phyloP scores from a whole-genome alignment of 352 stramenopile genomes.

The Aphanomyces invadans region DNA sequence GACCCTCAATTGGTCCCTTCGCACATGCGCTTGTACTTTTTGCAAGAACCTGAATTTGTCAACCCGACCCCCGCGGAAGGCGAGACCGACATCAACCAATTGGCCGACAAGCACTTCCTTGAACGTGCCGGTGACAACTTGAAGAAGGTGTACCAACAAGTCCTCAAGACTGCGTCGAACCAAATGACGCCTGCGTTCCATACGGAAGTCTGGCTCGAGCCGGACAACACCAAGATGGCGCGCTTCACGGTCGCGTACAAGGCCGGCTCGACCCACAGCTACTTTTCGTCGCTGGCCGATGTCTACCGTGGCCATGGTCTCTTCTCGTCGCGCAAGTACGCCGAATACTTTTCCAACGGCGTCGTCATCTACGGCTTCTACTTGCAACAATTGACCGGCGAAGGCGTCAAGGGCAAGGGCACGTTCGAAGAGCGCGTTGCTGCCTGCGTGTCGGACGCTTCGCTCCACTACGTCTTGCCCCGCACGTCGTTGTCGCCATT shows the following conservation, averaged over 20 bases:
- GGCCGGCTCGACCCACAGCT: slow-evolving; percentile 67
- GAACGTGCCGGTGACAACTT: slow-evolving; percentile 50
- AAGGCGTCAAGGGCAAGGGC: slow-evolving; percentile 38
- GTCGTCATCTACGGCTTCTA: slow-evolving; percentile 82
- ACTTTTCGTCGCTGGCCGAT: slow-evolving; percentile 81
- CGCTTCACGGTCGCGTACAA: slow-evolving; percentile 73
- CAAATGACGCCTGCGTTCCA: slow-evolving; percentile 79
- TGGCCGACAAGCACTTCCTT: slow-evolving; percentile 72
- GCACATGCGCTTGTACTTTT: slow-evolving; percentile 81
- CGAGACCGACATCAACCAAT: slow-evolving; percentile 70
- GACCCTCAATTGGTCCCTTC: slow-evolving; percentile 60
- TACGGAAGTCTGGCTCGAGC: slow-evolving; percentile 66
- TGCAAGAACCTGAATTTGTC: slow-evolving; percentile 63
- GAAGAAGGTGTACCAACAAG: slow-evolving; percentile 73
- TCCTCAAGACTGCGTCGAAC: slow-evolving; percentile 54
- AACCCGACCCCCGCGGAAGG: slow-evolving; percentile 43
- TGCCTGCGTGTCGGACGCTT: slow-evolving; percentile 57
- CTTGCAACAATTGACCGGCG: slow-evolving; percentile 57
- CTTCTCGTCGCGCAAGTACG: slow-evolving; percentile 78
- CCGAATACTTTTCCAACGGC: slow-evolving; percentile 79
- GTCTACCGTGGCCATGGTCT: slow-evolving; percentile 79
- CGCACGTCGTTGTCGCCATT: slow-evolving; percentile 78
- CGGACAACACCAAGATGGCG: slow-evolving; percentile 68
- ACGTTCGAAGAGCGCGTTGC: slow-evolving; percentile 62
- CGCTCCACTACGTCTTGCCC: slow-evolving; percentile 76